Conservation (phyloP, 345 rosid genomes). For the Eucalyptus pauciflora region DNA sequence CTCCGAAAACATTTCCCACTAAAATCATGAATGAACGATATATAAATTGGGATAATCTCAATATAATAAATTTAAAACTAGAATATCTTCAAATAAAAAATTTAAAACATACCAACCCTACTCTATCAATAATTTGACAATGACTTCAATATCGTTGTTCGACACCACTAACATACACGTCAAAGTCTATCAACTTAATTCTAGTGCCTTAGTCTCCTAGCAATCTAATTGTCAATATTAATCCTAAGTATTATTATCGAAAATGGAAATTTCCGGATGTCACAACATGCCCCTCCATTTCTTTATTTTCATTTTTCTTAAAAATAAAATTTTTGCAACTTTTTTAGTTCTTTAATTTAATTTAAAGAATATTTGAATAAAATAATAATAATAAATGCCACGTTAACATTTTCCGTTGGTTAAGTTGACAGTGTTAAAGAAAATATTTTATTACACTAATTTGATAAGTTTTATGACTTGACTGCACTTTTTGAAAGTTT, state of each 20-base stretch:
- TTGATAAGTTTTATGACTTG: too few relatives aligned
- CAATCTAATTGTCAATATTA: not conserved
- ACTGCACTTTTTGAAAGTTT: too few relatives aligned
- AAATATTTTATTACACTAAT: too few relatives aligned
- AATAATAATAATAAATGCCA: too few relatives aligned
- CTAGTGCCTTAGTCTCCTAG: not conserved
- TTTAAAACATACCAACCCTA: too few relatives aligned
- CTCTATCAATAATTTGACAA: not conserved
- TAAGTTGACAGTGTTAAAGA: too few relatives aligned
- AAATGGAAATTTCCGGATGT: not conserved
- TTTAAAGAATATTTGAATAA: too few relatives aligned
- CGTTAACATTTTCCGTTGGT: too few relatives aligned
- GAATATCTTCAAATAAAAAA: not conserved
- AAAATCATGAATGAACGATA: too few relatives aligned
- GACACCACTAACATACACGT: not conserved
- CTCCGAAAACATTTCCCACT: not conserved
- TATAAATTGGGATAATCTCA: not conserved
- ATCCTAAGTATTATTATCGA: not conserved
- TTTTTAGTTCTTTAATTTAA: too few relatives aligned
- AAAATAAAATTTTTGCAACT: too few relatives aligned
- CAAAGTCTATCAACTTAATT: not conserved
- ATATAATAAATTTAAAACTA: not conserved
- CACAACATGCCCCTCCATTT: not conserved
- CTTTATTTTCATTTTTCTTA: too few relatives aligned
- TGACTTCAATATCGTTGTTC: not conserved